A percentile compares a stretch with the other conserved stretches of the same genome.
These are phyloP conservation scores for Coemansia sp. DNA, from an alignment of 192 early-diverging fungal species.

Conservation along the genomic window DNA sequence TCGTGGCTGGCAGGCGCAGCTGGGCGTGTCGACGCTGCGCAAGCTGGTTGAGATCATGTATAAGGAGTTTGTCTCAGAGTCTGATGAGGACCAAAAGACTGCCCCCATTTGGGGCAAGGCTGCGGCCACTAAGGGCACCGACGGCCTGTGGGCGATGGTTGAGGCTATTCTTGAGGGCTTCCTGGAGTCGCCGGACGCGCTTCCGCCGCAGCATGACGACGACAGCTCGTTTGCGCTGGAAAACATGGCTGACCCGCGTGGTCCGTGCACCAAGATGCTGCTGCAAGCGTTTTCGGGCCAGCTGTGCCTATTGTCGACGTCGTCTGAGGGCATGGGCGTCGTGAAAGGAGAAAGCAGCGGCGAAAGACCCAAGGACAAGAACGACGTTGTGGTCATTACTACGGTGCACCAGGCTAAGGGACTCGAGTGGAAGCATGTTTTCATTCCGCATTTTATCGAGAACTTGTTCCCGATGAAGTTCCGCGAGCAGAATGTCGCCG, in stretches of 20 bases:
- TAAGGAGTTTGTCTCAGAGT: conserved; percentile 11
- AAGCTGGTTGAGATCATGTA: conserved; percentile 24
- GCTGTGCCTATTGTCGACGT: conserved; percentile 42
- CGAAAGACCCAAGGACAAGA: neutral
- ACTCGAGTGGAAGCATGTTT: conserved; percentile 51
- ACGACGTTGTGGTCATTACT: conserved; percentile 34
- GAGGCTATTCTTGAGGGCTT: conserved; percentile 24
- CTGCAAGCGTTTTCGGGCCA: conserved; percentile 40
- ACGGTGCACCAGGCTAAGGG: conserved; percentile 56
- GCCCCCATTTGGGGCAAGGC: conserved; percentile 11
- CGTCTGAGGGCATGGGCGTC: conserved; percentile 37
- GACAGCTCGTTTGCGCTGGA: neutral
- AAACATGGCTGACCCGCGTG: neutral
- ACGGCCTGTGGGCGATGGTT: conserved; percentile 28
- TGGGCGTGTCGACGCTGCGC: conserved; percentile 11
- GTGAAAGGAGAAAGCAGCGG: neutral
- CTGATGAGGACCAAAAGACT: neutral
- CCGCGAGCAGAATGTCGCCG: conserved; percentile 17
- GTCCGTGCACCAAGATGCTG: conserved; percentile 19
- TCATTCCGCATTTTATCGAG: conserved; percentile 52
- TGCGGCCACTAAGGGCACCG: neutral
- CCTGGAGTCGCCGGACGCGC: conserved; percentile 18
- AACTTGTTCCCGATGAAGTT: conserved; percentile 49
- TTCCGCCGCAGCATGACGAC: neutral
- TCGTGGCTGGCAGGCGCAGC: conserved; percentile 12